Conservation (phyloP, 495 filamentous ascomycete genomes). For the Lophiotrema nucula region DNA sequence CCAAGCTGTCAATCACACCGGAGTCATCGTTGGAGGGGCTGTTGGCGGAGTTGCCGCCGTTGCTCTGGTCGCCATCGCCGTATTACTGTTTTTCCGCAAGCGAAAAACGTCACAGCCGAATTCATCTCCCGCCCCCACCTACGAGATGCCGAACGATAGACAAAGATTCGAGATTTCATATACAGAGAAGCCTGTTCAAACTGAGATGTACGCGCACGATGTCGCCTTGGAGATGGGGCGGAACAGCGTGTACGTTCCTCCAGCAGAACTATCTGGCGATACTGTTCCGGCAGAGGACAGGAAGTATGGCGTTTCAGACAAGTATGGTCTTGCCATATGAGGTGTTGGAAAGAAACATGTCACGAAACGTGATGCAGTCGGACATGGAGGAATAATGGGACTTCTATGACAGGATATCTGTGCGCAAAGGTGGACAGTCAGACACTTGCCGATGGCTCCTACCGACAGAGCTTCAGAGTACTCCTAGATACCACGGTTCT, state of each 20-base stretch:
- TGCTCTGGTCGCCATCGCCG: background rate
- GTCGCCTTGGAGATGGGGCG: slow-evolving; percentile 14
- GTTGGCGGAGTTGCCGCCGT: slow-evolving; percentile 10
- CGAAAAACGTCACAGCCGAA: background rate
- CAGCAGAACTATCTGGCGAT: slow-evolving; percentile 16
- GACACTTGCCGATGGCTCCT: too few relatives aligned
- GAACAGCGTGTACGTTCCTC: slow-evolving; percentile 16
- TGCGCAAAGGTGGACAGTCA: too few relatives aligned
- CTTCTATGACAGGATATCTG: too few relatives aligned
- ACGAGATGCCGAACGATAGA: slow-evolving; percentile 4
- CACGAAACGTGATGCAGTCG: background rate
- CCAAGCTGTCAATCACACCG: slow-evolving; percentile 13
- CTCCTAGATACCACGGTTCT: too few relatives aligned
- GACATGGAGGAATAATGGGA: too few relatives aligned
- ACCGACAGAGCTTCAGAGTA: too few relatives aligned
- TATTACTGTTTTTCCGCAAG: slow-evolving; percentile 1
- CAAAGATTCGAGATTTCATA: background rate
- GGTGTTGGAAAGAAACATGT: background rate
- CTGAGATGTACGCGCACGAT: slow-evolving; percentile 12
- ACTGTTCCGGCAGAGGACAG: background rate
- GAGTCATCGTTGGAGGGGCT: slow-evolving; percentile 16
- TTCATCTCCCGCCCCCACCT: background rate
- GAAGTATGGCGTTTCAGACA: background rate
- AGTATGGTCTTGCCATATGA: background rate
- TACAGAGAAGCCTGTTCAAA: slow-evolving; percentile 5